These are phyloP conservation scores for Ustilago curta DNA, from an alignment of 1,284 basidiomycete species.

Conservation along the genomic window DNA sequence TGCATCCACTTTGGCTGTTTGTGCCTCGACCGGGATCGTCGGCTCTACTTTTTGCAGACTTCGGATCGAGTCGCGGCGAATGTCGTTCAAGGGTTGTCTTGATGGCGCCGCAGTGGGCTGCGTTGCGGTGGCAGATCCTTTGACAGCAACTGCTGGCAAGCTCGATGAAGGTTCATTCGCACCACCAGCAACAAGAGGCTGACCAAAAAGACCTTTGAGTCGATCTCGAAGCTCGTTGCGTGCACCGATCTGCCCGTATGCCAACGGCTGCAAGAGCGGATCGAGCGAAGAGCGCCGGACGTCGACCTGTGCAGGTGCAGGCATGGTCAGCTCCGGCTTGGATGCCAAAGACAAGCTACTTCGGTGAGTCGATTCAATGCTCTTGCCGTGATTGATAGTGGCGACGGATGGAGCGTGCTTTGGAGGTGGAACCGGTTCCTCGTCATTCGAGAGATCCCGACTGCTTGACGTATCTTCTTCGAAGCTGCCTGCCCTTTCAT, in stretches of 20 bases:
- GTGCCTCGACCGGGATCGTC: background rate
- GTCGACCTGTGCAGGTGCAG: slow-evolving; percentile 1
- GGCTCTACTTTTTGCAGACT: background rate
- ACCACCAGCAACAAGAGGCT: slow-evolving; percentile 32
- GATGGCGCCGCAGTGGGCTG: background rate
- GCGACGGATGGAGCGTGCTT: background rate
- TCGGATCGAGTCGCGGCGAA: background rate
- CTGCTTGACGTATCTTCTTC: slow-evolving; percentile 52
- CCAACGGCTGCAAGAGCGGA: slow-evolving; percentile 36
- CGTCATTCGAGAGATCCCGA: slow-evolving; percentile 35
- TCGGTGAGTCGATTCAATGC: background rate
- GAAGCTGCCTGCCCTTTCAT: slow-evolving; percentile 36
- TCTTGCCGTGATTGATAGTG: slow-evolving; percentile 1
- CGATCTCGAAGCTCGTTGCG: slow-evolving; percentile 33
- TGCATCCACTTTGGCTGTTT: background rate
- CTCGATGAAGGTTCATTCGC: background rate
- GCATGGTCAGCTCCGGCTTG: background rate
- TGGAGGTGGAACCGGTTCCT: background rate
- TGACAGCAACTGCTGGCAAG: background rate
- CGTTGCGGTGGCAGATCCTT: background rate
- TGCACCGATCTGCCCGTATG: slow-evolving; percentile 14
- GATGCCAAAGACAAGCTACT: background rate
- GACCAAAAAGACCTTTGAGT: slow-evolving; percentile 51
- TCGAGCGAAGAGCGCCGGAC: slow-evolving; percentile 23
- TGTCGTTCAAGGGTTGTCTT: background rate